Conservation (phyloP, 2,329 filamentous ascomycete species). For the Didymella keratinophila region DNA sequence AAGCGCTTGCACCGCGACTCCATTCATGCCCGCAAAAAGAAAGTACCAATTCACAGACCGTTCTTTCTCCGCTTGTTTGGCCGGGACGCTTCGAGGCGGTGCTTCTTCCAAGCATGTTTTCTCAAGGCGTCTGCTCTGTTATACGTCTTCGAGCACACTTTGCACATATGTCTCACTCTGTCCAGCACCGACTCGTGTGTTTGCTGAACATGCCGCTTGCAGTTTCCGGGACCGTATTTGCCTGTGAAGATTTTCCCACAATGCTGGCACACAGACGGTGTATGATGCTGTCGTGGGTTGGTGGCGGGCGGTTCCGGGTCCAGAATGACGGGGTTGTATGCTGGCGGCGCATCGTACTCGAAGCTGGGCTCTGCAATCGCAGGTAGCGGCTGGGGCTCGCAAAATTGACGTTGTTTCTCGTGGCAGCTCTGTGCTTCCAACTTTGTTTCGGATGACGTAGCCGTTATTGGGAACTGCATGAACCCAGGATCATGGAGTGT, state of each 20-base stretch:
- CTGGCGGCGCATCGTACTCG: too few relatives aligned
- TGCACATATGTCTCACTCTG: slow-evolving; percentile 9
- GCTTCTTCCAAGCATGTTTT: slow-evolving; percentile 23
- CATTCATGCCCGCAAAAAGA: too few relatives aligned
- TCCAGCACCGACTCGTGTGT: not conserved
- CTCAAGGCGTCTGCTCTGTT: slow-evolving; percentile 23
- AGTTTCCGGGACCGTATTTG: slow-evolving; percentile 11
- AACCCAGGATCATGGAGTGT: too few relatives aligned
- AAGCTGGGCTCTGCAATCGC: too few relatives aligned
- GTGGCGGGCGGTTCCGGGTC: too few relatives aligned
- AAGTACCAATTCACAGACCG: too few relatives aligned
- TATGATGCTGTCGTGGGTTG: too few relatives aligned
- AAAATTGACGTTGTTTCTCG: too few relatives aligned
- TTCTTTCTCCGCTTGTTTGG: slow-evolving; percentile 19
- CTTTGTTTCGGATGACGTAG: too few relatives aligned
- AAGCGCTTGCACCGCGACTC: too few relatives aligned
- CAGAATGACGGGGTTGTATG: slow-evolving; percentile 10
- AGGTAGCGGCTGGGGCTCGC: not conserved
- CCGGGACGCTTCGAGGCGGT: slow-evolving; percentile 6
- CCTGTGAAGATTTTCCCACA: slow-evolving; percentile 10
- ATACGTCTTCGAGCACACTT: slow-evolving; percentile 7
- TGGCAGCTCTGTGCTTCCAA: too few relatives aligned
- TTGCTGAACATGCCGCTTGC: slow-evolving; percentile 12
- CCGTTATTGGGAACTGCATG: too few relatives aligned
- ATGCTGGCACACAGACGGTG: not conserved